phyloP scores from a whole-genome alignment of 2,329 filamentous ascomycete species.

The Ophiocordyceps unilateralis region DNA sequence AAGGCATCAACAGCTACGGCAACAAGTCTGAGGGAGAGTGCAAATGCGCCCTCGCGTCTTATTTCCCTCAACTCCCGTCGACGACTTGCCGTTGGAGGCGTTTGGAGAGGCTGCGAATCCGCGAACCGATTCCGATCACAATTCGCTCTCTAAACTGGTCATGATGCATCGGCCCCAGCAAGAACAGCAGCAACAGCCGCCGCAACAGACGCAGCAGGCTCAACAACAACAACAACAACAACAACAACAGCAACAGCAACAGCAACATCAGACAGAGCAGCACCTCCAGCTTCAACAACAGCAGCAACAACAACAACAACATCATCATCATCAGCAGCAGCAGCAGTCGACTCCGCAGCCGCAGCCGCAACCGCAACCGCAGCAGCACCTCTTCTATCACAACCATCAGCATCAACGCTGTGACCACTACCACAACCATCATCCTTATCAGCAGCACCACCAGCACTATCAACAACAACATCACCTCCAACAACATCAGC shows the following conservation, averaged over 20 bases:
- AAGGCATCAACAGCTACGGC: too few species aligned
- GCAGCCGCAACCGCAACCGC: too few species aligned
- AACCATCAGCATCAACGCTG: too few species aligned
- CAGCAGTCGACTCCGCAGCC: conserved; percentile 8
- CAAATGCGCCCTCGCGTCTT: too few species aligned
- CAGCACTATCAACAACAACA: not conserved
- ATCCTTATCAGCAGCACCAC: too few species aligned
- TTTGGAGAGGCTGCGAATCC: too few species aligned
- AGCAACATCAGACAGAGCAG: too few species aligned
- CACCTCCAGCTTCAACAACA: not conserved
- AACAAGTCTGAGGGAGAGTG: too few species aligned
- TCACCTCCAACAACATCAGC: conserved; percentile 9
- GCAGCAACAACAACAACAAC: conserved; percentile 1
- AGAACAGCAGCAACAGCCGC: conserved; percentile 1
- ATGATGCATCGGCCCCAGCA: conserved; percentile 2
- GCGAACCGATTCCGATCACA: not conserved
- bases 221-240: conserved; percentile 1
- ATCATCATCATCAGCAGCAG: not conserved
- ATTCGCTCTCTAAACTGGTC: not conserved
- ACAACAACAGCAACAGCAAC: not conserved
- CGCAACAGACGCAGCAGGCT: conserved; percentile 1
- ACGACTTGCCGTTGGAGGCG: not conserved
- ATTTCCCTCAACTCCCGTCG: not conserved
- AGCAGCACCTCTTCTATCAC: too few species aligned
- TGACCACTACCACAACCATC: too few species aligned